Evolutionary conservation across 2,329 filamentous ascomycete genomes (phyloP), one percentile per base, ranked within the genome.

Genomic region (Xylaria sp.): DNA sequence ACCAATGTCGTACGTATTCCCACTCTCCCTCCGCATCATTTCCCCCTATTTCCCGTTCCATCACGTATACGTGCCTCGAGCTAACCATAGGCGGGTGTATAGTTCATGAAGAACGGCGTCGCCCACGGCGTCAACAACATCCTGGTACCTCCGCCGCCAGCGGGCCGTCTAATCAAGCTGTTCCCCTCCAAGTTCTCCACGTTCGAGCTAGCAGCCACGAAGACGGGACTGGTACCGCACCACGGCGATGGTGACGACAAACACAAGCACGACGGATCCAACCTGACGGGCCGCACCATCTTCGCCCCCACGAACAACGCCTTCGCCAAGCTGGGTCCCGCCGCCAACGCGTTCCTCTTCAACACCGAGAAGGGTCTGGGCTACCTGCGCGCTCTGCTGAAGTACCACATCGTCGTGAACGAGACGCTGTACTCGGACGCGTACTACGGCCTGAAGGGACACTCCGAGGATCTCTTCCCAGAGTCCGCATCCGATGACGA

Each of bases 301-400:
- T 97, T 97, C 76, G 92, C 92, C 0, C 94, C 94, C 0, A 89
- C 87, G 55, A 97, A 98, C 85, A 82, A 81, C 4, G 94, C 94
- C n/a, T 97, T 95, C 83, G 78, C 86, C 75, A 88, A 88, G 73
- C 89, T 98, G 0, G 93, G 94, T 0, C 86, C 88, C 0, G 84
- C 80, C 65, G 88, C 91, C 75, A 97, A 95, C 77, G 92, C 90
- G 25, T 98, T 97, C 85, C 85, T 98, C 3, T 98, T 98, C 86
- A 87, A 87, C 80, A 92, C 91, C 68, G 84, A 88, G 34, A 87
- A 85, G 62, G 94, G 94, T 1, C 84, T 87, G 72, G 90, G 90
- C 79, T 97, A 93, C 78, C 87, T 98, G 20, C 89, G 88, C 73
- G 93, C 93, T 0, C 83, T 97, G 55, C 84, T 80, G 50, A 71